These are phyloP conservation scores for Leersia perrieri DNA, from an alignment of 176 grass and related monocot genomes.

Conservation along the genomic window DNA sequence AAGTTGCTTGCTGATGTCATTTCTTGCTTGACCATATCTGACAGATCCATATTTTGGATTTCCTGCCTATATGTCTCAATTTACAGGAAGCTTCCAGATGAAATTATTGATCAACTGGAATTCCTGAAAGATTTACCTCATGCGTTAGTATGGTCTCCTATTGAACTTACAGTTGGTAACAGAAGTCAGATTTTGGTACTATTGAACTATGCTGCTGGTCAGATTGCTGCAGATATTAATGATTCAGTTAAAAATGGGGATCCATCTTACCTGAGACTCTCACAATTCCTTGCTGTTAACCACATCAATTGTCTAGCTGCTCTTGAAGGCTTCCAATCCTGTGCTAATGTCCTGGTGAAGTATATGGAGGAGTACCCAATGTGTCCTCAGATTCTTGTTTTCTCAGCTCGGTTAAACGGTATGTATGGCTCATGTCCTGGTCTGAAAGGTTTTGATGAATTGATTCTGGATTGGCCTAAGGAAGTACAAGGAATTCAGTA, in stretches of 20 bases:
- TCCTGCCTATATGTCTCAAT: constrained; percentile 72
- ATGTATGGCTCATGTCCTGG: constrained; percentile 41
- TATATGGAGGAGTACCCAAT: constrained; percentile 84
- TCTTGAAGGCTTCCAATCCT: constrained; percentile 59
- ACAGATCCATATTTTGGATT: constrained; percentile 95
- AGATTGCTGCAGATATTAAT: constrained; percentile 64
- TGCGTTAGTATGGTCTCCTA: constrained; percentile 61
- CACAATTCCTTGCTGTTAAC: constrained; percentile 75
- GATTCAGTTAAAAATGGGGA: constrained; percentile 50
- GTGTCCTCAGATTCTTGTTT: constrained; percentile 66
- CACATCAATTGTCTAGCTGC: constrained; percentile 67
- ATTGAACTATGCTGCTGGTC: constrained; percentile 57
- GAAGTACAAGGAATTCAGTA: constrained; percentile 77
- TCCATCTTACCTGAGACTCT: constrained; percentile 57
- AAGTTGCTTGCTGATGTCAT: constrained; percentile 63
- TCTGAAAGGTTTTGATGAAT: constrained; percentile 66
- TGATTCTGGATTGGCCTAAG: constrained; percentile 69
- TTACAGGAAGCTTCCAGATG: constrained; percentile 84
- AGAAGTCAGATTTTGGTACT: constrained; percentile 50
- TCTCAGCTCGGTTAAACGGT: constrained; percentile 48
- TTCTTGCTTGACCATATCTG: constrained; percentile 57
- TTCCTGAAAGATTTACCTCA: constrained; percentile 56
- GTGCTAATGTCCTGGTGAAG: constrained; percentile 62
- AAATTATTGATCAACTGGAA: constrained; percentile 62
- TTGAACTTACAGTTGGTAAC: constrained; percentile 47